Base-by-base conservation (phyloP, 2,329 filamentous ascomycete genomes). In the Botrytis tulipae region DNA sequence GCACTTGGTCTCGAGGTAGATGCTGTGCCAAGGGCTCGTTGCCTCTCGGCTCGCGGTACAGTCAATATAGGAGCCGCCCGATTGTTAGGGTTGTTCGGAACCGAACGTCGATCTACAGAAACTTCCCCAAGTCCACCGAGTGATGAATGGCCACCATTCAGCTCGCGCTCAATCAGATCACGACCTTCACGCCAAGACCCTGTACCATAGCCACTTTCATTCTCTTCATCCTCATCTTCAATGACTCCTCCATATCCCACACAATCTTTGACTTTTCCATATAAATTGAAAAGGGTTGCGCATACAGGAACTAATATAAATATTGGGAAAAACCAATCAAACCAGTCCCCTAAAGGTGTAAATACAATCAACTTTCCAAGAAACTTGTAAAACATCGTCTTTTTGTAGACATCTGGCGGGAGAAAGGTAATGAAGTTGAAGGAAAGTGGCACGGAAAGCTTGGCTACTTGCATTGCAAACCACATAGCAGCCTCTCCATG, bases 381-480 rank as follows among this genome's bases (percentile, higher is more conserved):
- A 79, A 99, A 97, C 60, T 88, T 83, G 83, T 95, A 97, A 82
- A 98, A 99, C 0, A 91, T 90, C 0, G 95, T 98, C 78, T 91
- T 88, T 73, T 87, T 84, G 80, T 94, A 95, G 60, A 97, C 89
- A 20, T 86, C 85, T 12, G 85, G 86, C 0, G 93, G 92, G 35
- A 98, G 83, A 81, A 98, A 95, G 0, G 95, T 98, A 81, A 97
- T 87, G 80, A 98, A 99, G 83, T 99, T 99, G 88, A 97, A 99
- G 6, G 93, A 91, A 14, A 99, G 87, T 0, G 96, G 96, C 0
- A 99, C 93, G 1, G 93, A 97, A 61, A 99, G 89, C 79, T 95
- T 93, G 70, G 96, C 95, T 18, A 98, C 93, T 81, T 98, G 94
- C 74, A 94, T 91, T 1, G 94, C 92, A 81, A 98, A 99, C 94